Percentiles rank a stretch among this genome's conserved stretches.
phyloP scores from a whole-genome alignment of 805 yeast species.

The Barnettozyma californica region DNA sequence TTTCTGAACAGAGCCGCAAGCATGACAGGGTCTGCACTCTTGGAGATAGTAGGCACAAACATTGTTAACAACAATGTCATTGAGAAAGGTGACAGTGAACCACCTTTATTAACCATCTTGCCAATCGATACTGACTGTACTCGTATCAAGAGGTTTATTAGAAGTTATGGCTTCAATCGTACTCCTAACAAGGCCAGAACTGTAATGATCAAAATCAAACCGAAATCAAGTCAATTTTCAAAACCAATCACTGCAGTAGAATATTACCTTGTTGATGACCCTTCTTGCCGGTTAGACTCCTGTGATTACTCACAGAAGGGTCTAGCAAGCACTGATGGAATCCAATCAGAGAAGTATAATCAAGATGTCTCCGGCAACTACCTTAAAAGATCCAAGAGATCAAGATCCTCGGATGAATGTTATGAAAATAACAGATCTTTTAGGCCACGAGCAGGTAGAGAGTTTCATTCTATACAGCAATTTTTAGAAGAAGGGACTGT shows the following conservation, averaged over 20 bases:
- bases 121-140: not conserved
- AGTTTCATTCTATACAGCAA: not conserved
- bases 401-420: not conserved
- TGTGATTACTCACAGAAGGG: not conserved
- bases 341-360: not conserved
- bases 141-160: slow-evolving; percentile 1
- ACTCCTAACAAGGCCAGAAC: not conserved
- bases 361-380: slow-evolving; percentile 1
- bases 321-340: not conserved
- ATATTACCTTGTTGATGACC: not conserved
- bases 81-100: not conserved
- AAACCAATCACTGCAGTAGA: not conserved
- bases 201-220: not conserved
- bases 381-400: slow-evolving; percentile 8
- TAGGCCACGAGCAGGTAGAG: not conserved
- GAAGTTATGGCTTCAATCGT: slow-evolving; percentile 2
- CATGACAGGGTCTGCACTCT: not conserved
- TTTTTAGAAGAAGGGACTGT: slow-evolving; percentile 15
- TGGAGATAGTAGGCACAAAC: not conserved
- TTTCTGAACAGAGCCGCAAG: not conserved
- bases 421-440: not conserved
- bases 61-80: not conserved
- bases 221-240: not conserved
- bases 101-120: not conserved
- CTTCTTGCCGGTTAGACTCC: not conserved